A percentile compares a stretch with the other conserved stretches of the same genome.
phyloP scores from a whole-genome alignment of 2,329 filamentous ascomycete species.

The Diplocarpon mali region DNA sequence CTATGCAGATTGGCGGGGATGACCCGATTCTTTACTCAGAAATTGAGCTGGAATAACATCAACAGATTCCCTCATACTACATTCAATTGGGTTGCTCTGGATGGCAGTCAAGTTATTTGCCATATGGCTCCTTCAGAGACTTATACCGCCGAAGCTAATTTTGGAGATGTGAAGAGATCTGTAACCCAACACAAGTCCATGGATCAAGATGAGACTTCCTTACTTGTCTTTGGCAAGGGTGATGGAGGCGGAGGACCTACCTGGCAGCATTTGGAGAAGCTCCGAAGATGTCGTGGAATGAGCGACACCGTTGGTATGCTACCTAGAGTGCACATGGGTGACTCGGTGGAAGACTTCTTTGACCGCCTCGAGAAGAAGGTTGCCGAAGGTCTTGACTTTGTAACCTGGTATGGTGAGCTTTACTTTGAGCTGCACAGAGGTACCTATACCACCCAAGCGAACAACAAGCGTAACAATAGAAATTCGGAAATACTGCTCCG shows the following conservation, averaged over 20 bases:
- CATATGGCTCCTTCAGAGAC: constrained; percentile 96
- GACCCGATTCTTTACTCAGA: constrained; percentile 94
- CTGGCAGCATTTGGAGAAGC: constrained; percentile 87
- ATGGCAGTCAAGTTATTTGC: constrained; percentile 92
- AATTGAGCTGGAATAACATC: constrained; percentile 99
- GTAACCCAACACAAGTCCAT: constrained; percentile 89
- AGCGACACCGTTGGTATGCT: constrained; percentile 76
- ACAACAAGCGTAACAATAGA: constrained; percentile 93
- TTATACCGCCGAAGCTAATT: constrained; percentile 88
- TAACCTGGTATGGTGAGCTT: constrained; percentile 95
- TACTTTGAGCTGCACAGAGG: constrained; percentile 97
- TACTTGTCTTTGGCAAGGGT: constrained; percentile 92
- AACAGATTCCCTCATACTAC: constrained; percentile 98
- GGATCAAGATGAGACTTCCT: constrained; percentile 80
- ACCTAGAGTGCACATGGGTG: constrained; percentile 79
- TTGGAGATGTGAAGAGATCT: constrained; percentile 86
- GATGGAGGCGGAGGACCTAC: constrained; percentile 94
- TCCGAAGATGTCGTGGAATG: constrained; percentile 82
- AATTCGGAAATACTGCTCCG: constrained; percentile 75
- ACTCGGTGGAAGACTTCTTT: constrained; percentile 91
- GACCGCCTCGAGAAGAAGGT: constrained; percentile 72
- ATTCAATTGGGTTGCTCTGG: constrained; percentile 95
- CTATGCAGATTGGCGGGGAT: constrained; percentile 90
- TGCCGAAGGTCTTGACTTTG: constrained; percentile 48
- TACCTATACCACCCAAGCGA: constrained; percentile 93